phyloP scores from a whole-genome alignment of 129 eudicot genomes.

The Saposhnikovia divaricata region DNA sequence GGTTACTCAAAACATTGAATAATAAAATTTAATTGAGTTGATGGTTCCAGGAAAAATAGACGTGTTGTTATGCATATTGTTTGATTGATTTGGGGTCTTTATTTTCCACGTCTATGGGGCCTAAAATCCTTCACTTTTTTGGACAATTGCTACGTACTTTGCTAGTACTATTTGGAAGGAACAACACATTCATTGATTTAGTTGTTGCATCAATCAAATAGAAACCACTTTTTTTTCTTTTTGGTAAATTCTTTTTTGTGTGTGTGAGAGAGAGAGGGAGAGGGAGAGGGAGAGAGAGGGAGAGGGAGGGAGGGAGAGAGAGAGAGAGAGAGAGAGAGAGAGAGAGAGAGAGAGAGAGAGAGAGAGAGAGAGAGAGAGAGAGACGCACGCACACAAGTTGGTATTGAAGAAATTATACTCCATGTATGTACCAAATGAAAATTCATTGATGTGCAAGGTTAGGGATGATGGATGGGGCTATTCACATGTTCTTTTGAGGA shows the following conservation, averaged over 20 bases:
- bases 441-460: neutral
- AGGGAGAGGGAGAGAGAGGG: too few species aligned
- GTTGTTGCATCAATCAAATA: neutral
- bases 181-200: conserved; percentile 12
- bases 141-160: neutral
- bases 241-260: neutral
- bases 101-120: conserved; percentile 4
- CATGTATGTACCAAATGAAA: neutral
- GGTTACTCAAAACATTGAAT: neutral
- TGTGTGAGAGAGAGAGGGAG: too few species aligned
- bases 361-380: too few species aligned
- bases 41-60: conserved; percentile 6
- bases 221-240: neutral
- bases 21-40: conserved; percentile 7
- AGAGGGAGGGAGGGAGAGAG: too few species aligned
- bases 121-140: conserved; percentile 1
- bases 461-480: conserved; percentile 2
- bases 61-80: conserved; percentile 9
- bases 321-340: too few species aligned
- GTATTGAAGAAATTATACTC: neutral
- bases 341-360: too few species aligned
- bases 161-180: conserved; percentile 5
- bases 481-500: neutral
- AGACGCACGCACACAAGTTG: neutral
- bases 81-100: conserved; percentile 5